Conservation (phyloP, 129 eudicot genomes). For the Erigeron canadensis region DNA sequence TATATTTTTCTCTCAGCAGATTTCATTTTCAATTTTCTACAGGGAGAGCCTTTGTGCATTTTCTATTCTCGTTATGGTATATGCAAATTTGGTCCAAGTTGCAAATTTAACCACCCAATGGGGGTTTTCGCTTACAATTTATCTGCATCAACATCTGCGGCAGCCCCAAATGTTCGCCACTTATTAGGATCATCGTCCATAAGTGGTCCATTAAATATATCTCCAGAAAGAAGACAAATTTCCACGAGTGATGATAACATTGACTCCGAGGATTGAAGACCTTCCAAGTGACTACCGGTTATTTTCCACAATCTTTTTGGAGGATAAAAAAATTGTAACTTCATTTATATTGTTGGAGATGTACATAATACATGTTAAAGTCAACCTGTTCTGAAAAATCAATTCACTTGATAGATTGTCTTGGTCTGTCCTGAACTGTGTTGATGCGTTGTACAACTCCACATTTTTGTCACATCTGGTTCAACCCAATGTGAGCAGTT, state of each 20-base stretch:
- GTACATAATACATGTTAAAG: conserved; percentile 56
- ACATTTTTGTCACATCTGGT: conserved; percentile 53
- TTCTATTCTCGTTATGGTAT: conserved; percentile 95
- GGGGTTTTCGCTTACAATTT: conserved; percentile 63
- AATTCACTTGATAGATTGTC: conserved; percentile 39
- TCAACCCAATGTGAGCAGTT: conserved; percentile 47
- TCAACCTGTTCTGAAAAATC: conserved; percentile 49
- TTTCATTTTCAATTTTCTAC: conserved; percentile 15
- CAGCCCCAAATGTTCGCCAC: conserved; percentile 46
- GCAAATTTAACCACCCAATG: conserved; percentile 99
- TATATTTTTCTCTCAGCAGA: neutral
- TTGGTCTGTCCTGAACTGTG: conserved; percentile 33
- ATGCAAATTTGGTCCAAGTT: conserved; percentile 99
- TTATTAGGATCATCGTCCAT: conserved; percentile 69
- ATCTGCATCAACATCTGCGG: conserved; percentile 55
- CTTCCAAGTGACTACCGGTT: conserved; percentile 28
- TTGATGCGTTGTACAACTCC: conserved; percentile 69
- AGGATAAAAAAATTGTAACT: conserved; percentile 57
- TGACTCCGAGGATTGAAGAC: conserved; percentile 56
- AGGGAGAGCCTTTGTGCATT: conserved; percentile 97
- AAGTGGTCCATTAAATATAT: conserved; percentile 40
- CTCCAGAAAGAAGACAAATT: conserved; percentile 72
- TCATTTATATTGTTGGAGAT: conserved; percentile 64
- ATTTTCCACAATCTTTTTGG: conserved; percentile 42
- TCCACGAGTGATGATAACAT: conserved; percentile 53